phyloP scores from a whole-genome alignment of 306 rosid genomes.

The Begonia fuchsioides region DNA sequence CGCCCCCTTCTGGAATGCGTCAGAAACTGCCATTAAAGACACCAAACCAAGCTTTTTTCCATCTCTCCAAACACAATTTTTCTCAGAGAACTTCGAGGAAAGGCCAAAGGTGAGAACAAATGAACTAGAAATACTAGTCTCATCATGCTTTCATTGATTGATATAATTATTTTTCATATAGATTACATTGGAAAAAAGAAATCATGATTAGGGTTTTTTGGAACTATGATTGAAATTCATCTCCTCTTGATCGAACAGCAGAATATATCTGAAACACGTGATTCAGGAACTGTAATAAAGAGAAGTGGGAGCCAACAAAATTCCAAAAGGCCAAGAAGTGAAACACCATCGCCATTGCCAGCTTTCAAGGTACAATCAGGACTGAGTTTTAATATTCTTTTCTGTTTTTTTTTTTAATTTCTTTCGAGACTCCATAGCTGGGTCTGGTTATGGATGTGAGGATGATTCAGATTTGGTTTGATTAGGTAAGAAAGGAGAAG shows the following conservation, averaged over 20 bases:
- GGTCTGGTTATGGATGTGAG: constrained; percentile 76
- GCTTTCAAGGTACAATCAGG: constrained; percentile 75
- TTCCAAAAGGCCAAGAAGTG: constrained; percentile 80
- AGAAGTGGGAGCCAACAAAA: constrained; percentile 65
- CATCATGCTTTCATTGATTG: no score
- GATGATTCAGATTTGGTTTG: constrained; percentile 10
- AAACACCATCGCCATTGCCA: constrained; percentile 81
- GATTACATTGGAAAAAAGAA: no score
- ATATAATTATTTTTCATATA: no score
- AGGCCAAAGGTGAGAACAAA: constrained; percentile 52
- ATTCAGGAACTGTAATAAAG: constrained; percentile 44
- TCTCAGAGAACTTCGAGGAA: constrained; percentile 30
- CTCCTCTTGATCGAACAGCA: constrained; percentile 15
- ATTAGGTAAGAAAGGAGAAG: constrained; percentile 95
- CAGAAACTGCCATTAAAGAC: constrained; percentile 59
- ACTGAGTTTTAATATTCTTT: constrained; percentile 2
- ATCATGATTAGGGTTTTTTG: constrained; percentile 14
- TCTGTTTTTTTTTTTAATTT: constrained; percentile 14
- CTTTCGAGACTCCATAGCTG: constrained; percentile 77
- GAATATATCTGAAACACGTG: constrained; percentile 66
- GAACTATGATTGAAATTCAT: constrained; percentile 8
- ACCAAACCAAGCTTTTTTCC: constrained; percentile 45
- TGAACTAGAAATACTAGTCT: no score
- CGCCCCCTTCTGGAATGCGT: constrained; percentile 81
- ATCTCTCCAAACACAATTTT: constrained; percentile 46